Percentiles rank a stretch among this genome's conserved stretches.
Evolutionary conservation across 2,329 filamentous ascomycete species (phyloP).

Genomic region (Cytospora piceicola): DNA sequence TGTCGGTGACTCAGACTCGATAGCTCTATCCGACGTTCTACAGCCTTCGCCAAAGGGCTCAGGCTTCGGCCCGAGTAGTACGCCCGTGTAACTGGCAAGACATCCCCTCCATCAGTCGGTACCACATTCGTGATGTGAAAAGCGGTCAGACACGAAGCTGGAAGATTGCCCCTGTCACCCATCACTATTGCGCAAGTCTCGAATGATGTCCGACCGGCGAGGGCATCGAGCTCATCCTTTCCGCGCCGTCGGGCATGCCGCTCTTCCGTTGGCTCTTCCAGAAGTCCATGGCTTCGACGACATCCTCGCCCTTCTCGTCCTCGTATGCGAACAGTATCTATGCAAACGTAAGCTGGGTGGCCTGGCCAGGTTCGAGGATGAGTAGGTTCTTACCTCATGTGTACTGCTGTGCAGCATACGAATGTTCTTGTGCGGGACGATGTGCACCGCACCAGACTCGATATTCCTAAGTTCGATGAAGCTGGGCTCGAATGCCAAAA

Average conservation of each 20-base stretch:
- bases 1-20: not conserved
- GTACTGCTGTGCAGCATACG: slow-evolving; percentile 97
- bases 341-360: slow-evolving; percentile 34
- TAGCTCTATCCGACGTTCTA: not conserved
- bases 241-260: slow-evolving; percentile 37
- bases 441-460: slow-evolving; percentile 92
- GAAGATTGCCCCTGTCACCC: not conserved
- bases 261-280: slow-evolving; percentile 71
- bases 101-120: not conserved
- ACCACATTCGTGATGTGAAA: not conserved
- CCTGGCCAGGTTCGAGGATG: not conserved
- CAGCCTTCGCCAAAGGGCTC: not conserved
- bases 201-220: slow-evolving; percentile 28
- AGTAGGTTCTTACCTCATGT: slow-evolving; percentile 72
- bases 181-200: slow-evolving; percentile 27
- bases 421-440: slow-evolving; percentile 95
- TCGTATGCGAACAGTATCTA: slow-evolving; percentile 98
- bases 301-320: slow-evolving; percentile 90
- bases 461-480: slow-evolving; percentile 97
- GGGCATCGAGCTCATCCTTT: slow-evolving; percentile 11
- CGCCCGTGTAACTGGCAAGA: not conserved
- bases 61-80: not conserved
- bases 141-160: not conserved
- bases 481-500: slow-evolving; percentile 93
- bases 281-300: slow-evolving; percentile 94